phyloP scores from a whole-genome alignment of 768 basidiomycete genomes.

The Serendipita vermifera region DNA sequence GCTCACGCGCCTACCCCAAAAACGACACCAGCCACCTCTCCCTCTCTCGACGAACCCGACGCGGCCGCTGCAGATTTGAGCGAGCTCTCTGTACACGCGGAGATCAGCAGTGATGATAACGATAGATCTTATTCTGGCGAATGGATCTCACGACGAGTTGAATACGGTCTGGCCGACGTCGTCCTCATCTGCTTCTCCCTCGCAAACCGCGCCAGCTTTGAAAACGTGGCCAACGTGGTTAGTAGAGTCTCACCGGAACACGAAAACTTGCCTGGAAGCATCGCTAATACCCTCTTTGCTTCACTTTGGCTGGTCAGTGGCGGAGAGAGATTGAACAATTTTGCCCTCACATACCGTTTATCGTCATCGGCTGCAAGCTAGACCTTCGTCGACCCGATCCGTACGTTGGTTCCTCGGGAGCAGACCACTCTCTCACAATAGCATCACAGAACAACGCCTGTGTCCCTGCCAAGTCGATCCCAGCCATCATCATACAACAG shows the following conservation, averaged over 20 bases:
- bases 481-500: not conserved
- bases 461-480: not conserved
- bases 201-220: slow-evolving; percentile 25
- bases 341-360: slow-evolving; percentile 1
- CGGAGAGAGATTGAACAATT: slow-evolving; percentile 4
- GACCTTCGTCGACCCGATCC: slow-evolving; percentile 10
- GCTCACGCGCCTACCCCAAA: too few species aligned
- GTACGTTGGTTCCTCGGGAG: not conserved
- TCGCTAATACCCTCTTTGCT: not conserved
- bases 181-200: slow-evolving; percentile 29
- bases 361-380: slow-evolving; percentile 10
- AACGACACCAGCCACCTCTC: not conserved
- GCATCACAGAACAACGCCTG: not conserved
- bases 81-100: not conserved
- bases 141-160: not conserved
- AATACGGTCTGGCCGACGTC: slow-evolving; percentile 20
- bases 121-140: not conserved
- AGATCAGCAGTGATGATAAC: not conserved
- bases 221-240: slow-evolving; percentile 25
- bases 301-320: slow-evolving; percentile 4
- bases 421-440: not conserved
- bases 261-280: not conserved
- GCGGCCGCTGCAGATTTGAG: not conserved
- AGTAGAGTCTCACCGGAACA: slow-evolving; percentile 8
- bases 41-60: not conserved